Base-by-base conservation (phyloP, 2,329 filamentous ascomycete species). In the Verticillium nubilum region DNA sequence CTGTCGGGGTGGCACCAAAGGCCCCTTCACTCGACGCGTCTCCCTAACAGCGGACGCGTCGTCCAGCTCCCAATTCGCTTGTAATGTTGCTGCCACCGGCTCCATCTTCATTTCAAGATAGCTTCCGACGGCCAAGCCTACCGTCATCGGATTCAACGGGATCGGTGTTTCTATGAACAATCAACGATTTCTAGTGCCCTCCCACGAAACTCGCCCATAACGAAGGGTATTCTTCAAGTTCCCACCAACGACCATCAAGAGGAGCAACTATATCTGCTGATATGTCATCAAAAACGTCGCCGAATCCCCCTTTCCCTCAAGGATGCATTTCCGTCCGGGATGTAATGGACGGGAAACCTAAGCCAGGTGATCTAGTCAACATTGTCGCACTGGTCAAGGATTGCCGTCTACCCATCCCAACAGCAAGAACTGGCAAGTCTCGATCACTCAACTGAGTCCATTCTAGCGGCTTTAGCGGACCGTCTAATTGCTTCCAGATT, bases 361-460 rank as follows among this genome's bases (percentile, higher is more conserved):
- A 64, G 9, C 17, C 65, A 27, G 63, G 68, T 28, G 65, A 50
- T 2, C 60, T 75, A 5, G 76, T 87, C 63, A 88, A 78, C 72
- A 74, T 95, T 47, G 81, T 92, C 56, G 92, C 91, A 1, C 73
- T 94, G 4, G 83, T 94, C 3, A 83, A 85, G 57, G 90, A 94
- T 65, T 80, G 79, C 55, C 79, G 84, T 59, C 72, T 78, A 1
- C 82, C 85, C 1, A 77, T 76, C 0, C 59, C 69, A 12, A 86
- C 86, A 1, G 75, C 62, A 58, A 80, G 82, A 25, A 67, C 70
- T 26, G 87, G 90, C 80, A 73, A 64, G 71, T 61, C 37, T 23
- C 25, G 7, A 25, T 56, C 6, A 13, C 9, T 19, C 35, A 19
- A 3, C 35, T 12, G 7, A 54, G 33, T 56, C 15, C 17, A 19